Conservation (phyloP, 2,329 filamentous ascomycete genomes). For the Aphanocladium album region DNA sequence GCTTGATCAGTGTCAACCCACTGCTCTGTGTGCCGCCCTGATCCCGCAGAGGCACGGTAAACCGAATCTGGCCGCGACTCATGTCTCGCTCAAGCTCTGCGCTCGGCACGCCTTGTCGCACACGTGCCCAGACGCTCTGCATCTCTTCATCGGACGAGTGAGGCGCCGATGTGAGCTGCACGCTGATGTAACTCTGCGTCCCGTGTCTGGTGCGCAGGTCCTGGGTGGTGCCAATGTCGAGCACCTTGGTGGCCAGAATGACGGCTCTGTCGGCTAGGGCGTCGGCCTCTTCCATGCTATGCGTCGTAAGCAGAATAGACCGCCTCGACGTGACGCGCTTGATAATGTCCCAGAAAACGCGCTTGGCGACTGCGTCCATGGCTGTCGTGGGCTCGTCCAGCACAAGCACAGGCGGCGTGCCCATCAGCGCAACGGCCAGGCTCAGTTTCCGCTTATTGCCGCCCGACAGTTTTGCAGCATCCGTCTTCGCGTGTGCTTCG, state of each 20-base stretch:
- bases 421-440: constrained; percentile 80
- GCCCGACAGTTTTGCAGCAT: constrained; percentile 71
- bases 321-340: constrained; percentile 60
- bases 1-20: neutral
- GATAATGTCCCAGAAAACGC: constrained; percentile 82
- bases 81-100: constrained; percentile 52
- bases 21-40: neutral
- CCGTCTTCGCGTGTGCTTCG: constrained; percentile 59
- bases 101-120: constrained; percentile 43
- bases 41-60: constrained; percentile 15
- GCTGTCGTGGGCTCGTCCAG: constrained; percentile 81
- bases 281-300: constrained; percentile 88
- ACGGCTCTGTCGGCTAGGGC: constrained; percentile 67
- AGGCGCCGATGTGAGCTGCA: constrained; percentile 55
- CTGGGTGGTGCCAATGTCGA: constrained; percentile 57
- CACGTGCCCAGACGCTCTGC: constrained; percentile 50
- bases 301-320: constrained; percentile 75
- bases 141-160: constrained; percentile 52
- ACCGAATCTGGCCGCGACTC: constrained; percentile 59
- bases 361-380: constrained; percentile 80
- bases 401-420: constrained; percentile 74
- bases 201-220: constrained; percentile 54
- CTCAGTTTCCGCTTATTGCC: constrained; percentile 84
- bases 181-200: constrained; percentile 57
- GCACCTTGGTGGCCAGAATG: constrained; percentile 34